phyloP scores from a whole-genome alignment of 768 basidiomycete genomes.

The Coprinopsis marcescibilis region DNA sequence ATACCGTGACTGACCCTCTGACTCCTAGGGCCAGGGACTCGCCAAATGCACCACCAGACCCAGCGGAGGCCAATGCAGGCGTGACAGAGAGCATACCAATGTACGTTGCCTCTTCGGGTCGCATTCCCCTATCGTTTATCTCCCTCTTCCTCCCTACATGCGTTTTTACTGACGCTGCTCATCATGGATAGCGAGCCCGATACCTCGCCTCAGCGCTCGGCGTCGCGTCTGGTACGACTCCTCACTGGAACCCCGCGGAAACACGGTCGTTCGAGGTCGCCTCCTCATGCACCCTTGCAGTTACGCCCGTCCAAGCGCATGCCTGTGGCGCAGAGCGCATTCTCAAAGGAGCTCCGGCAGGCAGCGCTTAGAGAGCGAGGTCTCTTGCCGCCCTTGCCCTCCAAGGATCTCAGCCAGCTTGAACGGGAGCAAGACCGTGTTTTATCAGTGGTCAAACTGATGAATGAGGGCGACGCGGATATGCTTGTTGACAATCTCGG shows the following conservation, averaged over 20 bases:
- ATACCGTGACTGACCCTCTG: too few relatives aligned
- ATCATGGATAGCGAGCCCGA: neutral
- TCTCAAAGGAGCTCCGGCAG: conserved; percentile 36
- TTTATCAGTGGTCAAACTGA: conserved; percentile 28
- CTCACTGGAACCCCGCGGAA: conserved; percentile 13
- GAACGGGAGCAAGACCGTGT: conserved; percentile 31
- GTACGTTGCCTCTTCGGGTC: neutral
- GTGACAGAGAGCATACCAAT: neutral
- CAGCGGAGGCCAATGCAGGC: neutral
- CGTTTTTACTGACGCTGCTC: conserved; percentile 3
- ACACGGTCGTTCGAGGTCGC: conserved; percentile 11
- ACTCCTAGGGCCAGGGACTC: too few relatives aligned
- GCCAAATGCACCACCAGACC: too few relatives aligned
- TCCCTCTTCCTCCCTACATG: conserved; percentile 4
- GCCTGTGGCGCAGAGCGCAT: conserved; percentile 17
- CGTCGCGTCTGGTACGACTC: conserved; percentile 11
- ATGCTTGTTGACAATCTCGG: conserved; percentile 12
- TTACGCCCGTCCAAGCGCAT: conserved; percentile 12
- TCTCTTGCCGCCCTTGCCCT: conserved; percentile 44
- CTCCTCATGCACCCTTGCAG: neutral
- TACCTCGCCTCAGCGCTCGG: conserved; percentile 9
- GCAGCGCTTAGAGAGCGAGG: conserved; percentile 59
- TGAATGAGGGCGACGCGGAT: conserved; percentile 9
- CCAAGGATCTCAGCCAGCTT: conserved; percentile 36
- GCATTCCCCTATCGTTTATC: conserved; percentile 6